Base-by-base conservation (phyloP, 192 early-diverging fungal genomes). In the Coemansia brasiliensis region DNA sequence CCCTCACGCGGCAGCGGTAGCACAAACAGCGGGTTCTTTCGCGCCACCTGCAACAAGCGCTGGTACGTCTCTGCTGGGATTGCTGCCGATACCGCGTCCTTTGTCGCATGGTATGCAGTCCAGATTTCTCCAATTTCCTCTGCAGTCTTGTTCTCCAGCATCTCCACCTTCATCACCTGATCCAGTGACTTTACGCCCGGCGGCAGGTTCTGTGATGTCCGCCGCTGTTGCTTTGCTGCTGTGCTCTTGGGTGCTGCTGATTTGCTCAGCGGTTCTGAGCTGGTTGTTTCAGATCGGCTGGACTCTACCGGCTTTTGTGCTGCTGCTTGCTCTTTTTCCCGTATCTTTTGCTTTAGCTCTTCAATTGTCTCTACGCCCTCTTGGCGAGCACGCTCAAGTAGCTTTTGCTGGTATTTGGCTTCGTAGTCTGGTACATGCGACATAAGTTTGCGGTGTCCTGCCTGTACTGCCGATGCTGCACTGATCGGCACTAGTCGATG, bases 1-100 rank as follows among this genome's bases (percentile, higher is more conserved):
- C 37, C 61, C 37, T 85, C 82, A 20, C 89, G 82, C 26, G 91
- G 88, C 42, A 95, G 63, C 21, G 95, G 95, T 6, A 98, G 61
- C 24, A 95, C 69, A 77, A 98, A 98, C 88, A 72, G 50, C 46
- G 80, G 80, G 41, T 74, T 78, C 21, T 53, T 53, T 27, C 50
- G 43, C 4, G 84, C 81, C 8, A 81, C 79, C 46, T 52, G 59
- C 41, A 76, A 55, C 43, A 91, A 72, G 43, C 83, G 57, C 22
- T 59, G 59, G 68, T 91, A 94, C 25, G 83, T 85, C 0, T 67
- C 70, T 0, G 61, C 74, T 2, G 83, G 80, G 26, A 94, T 87
- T 1, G 72, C 83, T 7, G 86, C 92, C 9, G 85, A 83, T 4
- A 92, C 61, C 38, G 63, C 67, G 52, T 86, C 67, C 43, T 79